Conservation (phyloP, 2,329 filamentous ascomycete genomes). For the Salinomyces thailandicus region DNA sequence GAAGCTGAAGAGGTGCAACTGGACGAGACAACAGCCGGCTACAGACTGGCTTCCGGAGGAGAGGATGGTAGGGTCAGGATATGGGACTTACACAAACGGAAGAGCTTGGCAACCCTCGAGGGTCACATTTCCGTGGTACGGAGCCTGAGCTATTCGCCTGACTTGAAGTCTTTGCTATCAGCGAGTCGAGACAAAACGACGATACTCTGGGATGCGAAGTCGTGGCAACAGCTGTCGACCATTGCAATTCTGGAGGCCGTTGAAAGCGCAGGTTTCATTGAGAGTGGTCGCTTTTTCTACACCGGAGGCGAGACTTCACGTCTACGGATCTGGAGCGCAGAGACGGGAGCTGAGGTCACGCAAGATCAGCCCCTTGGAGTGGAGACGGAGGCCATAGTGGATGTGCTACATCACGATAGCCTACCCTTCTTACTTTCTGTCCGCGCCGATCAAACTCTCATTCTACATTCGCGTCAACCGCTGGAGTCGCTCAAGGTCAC, state of each 20-base stretch:
- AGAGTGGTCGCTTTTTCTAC: constrained; percentile 60
- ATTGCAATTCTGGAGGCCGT: constrained; percentile 77
- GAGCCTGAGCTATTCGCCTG: constrained; percentile 66
- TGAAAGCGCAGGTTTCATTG: constrained; percentile 72
- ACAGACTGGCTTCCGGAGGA: constrained; percentile 77
- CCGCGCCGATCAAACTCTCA: constrained; percentile 80
- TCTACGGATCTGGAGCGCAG: constrained; percentile 72
- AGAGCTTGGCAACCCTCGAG: constrained; percentile 65
- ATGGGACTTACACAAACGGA: constrained; percentile 83
- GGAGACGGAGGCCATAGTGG: constrained; percentile 59
- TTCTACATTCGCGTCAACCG: constrained; percentile 54
- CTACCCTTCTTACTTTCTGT: constrained; percentile 67
- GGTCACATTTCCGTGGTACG: constrained; percentile 95
- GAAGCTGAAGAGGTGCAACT: constrained; percentile 37
- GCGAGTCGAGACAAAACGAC: constrained; percentile 87
- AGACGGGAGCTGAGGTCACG: constrained; percentile 68
- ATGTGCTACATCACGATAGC: constrained; percentile 55
- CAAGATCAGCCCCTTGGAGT: constrained; percentile 53
- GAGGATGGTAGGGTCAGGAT: constrained; percentile 89
- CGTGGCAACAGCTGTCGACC: constrained; percentile 73
- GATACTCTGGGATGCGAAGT: constrained; percentile 78
- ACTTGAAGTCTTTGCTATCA: constrained; percentile 67
- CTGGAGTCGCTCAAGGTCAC: constrained; percentile 20
- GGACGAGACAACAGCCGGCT: constrained; percentile 48
- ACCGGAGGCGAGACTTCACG: constrained; percentile 77